These are phyloP conservation scores for Dactylellina cionopaga DNA, from an alignment of 2,329 filamentous ascomycete genomes.

Conservation along the genomic window DNA sequence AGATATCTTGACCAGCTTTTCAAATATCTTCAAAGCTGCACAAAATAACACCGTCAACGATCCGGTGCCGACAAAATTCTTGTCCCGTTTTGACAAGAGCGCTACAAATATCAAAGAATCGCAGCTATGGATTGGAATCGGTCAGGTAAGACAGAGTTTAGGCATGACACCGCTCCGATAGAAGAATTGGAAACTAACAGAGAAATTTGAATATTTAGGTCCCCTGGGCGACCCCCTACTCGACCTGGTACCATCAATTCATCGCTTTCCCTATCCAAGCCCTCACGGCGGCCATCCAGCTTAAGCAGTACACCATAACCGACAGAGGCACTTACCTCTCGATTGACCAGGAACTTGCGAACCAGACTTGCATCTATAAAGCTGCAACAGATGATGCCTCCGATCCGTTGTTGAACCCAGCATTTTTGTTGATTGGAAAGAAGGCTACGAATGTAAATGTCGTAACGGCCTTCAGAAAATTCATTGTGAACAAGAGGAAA, in stretches of 20 bases:
- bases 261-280: conserved; percentile 64
- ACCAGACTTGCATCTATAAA: conserved; percentile 60
- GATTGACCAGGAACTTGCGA: conserved; percentile 58
- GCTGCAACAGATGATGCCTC: conserved; percentile 59
- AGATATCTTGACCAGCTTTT: conserved; percentile 60
- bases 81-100: conserved; percentile 65
- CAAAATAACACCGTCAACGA: conserved; percentile 58
- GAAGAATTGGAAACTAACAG: not conserved
- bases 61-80: conserved; percentile 60
- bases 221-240: conserved; percentile 63
- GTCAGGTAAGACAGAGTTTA: conserved; percentile 58
- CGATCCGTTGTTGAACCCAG: conserved; percentile 63
- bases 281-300: conserved; percentile 61
- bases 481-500: conserved; percentile 59
- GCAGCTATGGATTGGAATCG: conserved; percentile 63
- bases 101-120: conserved; percentile 66
- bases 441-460: conserved; percentile 59
- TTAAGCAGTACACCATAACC: conserved; percentile 65
- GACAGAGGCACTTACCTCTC: conserved; percentile 64
- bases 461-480: conserved; percentile 61
- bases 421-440: conserved; percentile 61
- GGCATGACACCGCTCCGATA: not conserved
- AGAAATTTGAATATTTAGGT: conserved; percentile 56
- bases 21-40: conserved; percentile 59
- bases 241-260: conserved; percentile 65